Percentiles rank a stretch among this genome's conserved stretches.
phyloP scores from a whole-genome alignment of 495 filamentous ascomycete species.

The Xylaria castorea region DNA sequence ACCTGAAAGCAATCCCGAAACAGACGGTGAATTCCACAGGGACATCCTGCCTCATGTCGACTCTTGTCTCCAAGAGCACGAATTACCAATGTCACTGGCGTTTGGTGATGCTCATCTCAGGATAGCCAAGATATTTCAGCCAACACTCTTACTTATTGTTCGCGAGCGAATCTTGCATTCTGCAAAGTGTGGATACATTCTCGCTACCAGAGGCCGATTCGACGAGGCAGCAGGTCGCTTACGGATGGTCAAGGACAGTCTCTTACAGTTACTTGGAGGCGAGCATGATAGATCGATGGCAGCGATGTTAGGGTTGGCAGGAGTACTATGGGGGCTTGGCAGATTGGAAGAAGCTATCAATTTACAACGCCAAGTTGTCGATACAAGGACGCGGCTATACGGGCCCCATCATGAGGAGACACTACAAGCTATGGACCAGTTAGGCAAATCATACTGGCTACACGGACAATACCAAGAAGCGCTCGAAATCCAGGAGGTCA shows the following conservation, averaged over 20 bases:
- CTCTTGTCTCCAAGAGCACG: slow-evolving; percentile 1
- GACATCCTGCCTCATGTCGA: slow-evolving; percentile 3
- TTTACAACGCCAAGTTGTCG: slow-evolving; percentile 4
- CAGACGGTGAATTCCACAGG: not conserved
- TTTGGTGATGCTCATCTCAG: not conserved
- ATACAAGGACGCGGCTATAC: slow-evolving; percentile 1
- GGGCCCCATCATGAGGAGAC: slow-evolving; percentile 2
- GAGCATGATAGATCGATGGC: not conserved
- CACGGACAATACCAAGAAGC: slow-evolving; percentile 2
- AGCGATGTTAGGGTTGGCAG: not conserved
- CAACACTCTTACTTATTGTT: not conserved
- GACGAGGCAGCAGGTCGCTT: not conserved
- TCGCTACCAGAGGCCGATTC: no score
- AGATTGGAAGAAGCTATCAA: slow-evolving; percentile 1
- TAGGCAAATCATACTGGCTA: slow-evolving; percentile 6
- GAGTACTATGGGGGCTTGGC: not conserved
- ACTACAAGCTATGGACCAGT: slow-evolving; percentile 2
- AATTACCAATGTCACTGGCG: not conserved
- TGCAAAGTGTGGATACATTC: no score
- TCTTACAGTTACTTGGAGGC: not conserved
- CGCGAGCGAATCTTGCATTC: slow-evolving; percentile 1
- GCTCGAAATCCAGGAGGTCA: not conserved
- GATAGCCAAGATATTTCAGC: slow-evolving; percentile 2
- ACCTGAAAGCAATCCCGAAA: not conserved
- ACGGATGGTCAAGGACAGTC: not conserved